Base-by-base conservation (phyloP, 108 stramenopile genomes). In the Fragilaria crotonensis region DNA sequence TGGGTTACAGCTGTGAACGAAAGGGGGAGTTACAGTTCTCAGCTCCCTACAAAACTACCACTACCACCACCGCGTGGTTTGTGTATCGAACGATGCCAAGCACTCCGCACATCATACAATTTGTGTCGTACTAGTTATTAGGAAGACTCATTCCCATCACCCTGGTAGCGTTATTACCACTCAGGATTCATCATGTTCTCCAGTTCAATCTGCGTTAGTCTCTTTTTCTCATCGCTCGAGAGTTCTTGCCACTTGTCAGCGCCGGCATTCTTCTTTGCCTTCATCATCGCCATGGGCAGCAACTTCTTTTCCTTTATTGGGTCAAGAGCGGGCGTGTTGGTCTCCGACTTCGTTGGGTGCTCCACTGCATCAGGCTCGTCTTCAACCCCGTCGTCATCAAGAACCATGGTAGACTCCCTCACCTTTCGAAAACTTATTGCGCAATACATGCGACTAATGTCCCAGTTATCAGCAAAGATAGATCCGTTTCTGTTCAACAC, bases 381-480 rank as follows among this genome's bases (percentile, higher is more conserved):
- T 5, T 67, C 70, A 22, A 83, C 75, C 46, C 72, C 80, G 5
- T 88, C 82, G 29, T 84, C 85, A 25, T 75, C 77, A 0, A 89
- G 30, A 1, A 62, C 62, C 30, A 80, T 78, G 4, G 57, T 59
- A 14, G 87, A 80, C 45, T 93, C 86, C 32, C 87, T 71, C 5
- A 93, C 89, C 66, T 96, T 96, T 11, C 79, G 78, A 71, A 92
- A 96, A 59, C 82, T 89, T 4, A 92, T 55, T 7, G 95, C 92
- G 23, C 78, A 66, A 58, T 94, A 96, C 73, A 93, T 67, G 14
- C 89, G 57, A 59, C 78, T 84, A 1, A 95, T 77, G 14, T 88
- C 86, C 90, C 90, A 95, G 76, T 95, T 90, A 41, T 87, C 84
- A 7, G 62, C 64, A 29, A 79, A 81, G 28, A 95, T 81, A 0